Conservation (phyloP, 352 stramenopile genomes). For the Globisporangium polare region DNA sequence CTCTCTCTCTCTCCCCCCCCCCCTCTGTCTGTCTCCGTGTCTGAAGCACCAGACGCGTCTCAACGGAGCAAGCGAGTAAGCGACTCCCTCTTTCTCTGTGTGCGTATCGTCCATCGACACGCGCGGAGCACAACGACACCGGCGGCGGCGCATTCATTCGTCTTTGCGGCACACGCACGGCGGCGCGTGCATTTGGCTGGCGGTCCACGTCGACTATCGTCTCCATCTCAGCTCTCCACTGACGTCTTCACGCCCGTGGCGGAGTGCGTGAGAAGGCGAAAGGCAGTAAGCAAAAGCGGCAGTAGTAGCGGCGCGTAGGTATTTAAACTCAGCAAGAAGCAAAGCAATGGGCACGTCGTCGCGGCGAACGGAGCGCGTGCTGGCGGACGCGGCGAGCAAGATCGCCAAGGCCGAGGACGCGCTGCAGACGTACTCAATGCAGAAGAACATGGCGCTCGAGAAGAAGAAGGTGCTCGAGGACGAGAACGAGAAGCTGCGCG, state of each 20-base stretch:
- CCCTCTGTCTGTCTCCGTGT: not conserved
- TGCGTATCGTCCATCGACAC: too few relatives aligned
- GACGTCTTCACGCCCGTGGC: not conserved
- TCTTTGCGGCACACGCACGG: not conserved
- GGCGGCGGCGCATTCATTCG: not conserved
- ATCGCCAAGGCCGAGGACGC: conserved; percentile 68
- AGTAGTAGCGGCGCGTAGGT: conserved; percentile 1
- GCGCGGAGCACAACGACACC: not conserved
- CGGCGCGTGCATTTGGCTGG: not conserved
- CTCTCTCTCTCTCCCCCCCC: not conserved
- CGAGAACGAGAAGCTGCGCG: conserved; percentile 77
- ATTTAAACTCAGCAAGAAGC: conserved; percentile 7
- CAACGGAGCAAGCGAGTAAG: not conserved
- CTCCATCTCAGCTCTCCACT: not conserved
- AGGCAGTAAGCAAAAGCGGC: not conserved
- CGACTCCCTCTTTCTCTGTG: not conserved
- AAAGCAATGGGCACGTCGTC: conserved; percentile 41
- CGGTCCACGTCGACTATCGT: not conserved
- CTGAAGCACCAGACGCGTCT: not conserved
- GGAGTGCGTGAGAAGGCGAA: not conserved
- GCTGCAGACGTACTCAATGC: conserved; percentile 47
- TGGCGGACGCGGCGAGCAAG: conserved; percentile 70
- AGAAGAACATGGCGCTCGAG: conserved; percentile 43
- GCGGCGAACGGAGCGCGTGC: conserved; percentile 52
- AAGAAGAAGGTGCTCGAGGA: conserved; percentile 77